Conservation (phyloP, 176 grass and related monocot species). For the Oryza rufipogon region DNA sequence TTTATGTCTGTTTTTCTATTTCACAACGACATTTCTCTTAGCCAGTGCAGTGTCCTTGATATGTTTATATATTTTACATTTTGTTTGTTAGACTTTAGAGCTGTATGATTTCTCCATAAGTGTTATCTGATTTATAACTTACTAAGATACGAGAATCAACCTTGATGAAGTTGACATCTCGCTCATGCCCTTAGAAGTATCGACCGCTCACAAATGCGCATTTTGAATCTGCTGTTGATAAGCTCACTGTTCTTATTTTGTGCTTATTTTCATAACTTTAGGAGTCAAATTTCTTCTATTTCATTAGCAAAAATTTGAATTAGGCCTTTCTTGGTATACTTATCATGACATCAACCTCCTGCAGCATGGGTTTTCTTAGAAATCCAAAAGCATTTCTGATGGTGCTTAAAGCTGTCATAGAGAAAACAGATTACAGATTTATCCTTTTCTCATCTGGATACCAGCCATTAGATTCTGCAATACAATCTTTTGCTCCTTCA, state of each 20-base stretch:
- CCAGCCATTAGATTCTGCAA: conserved; percentile 75
- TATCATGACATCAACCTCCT: conserved; percentile 27
- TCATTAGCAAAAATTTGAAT: not conserved
- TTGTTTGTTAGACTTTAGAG: not conserved
- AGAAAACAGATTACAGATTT: conserved; percentile 59
- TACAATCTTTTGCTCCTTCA: conserved; percentile 55
- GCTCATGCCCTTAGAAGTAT: not conserved
- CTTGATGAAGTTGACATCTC: not conserved
- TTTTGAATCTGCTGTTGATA: not conserved
- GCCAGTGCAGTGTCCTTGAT: not conserved
- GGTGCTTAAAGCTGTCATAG: conserved; percentile 71
- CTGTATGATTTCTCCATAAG: not conserved
- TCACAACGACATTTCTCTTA: not conserved
- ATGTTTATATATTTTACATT: not conserved
- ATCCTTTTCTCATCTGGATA: conserved; percentile 84
- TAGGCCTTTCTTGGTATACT: conserved; percentile 1
- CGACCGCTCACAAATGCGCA: not conserved
- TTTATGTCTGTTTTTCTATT: not conserved
- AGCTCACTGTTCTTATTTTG: not conserved
- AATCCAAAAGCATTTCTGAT: conserved; percentile 79
- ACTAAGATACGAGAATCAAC: not conserved
- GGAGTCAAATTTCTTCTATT: not conserved
- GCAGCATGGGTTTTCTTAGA: conserved; percentile 95
- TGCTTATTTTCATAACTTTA: not conserved
- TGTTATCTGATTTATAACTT: not conserved